Evolutionary conservation across 257 asterid genomes (phyloP), one percentile per base, ranked within the genome.

Genomic region (Anisodus tanguticus): DNA sequence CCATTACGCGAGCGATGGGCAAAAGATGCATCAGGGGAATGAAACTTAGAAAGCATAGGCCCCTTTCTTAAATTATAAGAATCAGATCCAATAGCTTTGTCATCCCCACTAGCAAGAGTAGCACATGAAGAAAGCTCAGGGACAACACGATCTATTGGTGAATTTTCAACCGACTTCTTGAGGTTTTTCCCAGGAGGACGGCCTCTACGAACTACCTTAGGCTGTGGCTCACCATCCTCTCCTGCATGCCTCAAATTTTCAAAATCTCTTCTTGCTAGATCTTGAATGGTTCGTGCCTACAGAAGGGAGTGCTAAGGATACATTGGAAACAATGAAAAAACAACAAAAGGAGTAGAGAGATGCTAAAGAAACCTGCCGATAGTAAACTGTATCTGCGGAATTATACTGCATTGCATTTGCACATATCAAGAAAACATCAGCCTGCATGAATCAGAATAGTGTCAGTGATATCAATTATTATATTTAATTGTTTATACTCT

Each of bases 401-500:
- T 97, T 97, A 86, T 97, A 97, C 88, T 91, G 90, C 99, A 93
- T 95, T 47, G 98, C 99, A 88, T 97, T 97, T 59, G 98, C 85
- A 87, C 99, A 93, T 90, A 97, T 93, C 92, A 97, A 88, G 83
- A 88, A 79, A 85, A 97, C 93, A 89, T 97, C 99, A 78, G 92
- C 97, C 99, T 96, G 95, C 86, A 82, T 47, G 31, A 90, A 83
- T 68, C 82, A 86, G 12, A 83, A 81, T 9, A 41, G 6, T 53
- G 85, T 77, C 37, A 49, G 58, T 58, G 58, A 66, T 70, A 16
- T 53, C 45, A 80, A 64, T 31, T 31, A 63, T n/a, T 17, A 53
- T 49, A 76, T 53, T 53, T 47, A 43, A 70, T 70, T 70, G 78
- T 41, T 70, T 68, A 4, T 41, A 41, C 31, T 41, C 55, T 11